phyloP scores from a whole-genome alignment of 371 early-diverging fungal genomes.

The Sporodiniella umbellata region DNA sequence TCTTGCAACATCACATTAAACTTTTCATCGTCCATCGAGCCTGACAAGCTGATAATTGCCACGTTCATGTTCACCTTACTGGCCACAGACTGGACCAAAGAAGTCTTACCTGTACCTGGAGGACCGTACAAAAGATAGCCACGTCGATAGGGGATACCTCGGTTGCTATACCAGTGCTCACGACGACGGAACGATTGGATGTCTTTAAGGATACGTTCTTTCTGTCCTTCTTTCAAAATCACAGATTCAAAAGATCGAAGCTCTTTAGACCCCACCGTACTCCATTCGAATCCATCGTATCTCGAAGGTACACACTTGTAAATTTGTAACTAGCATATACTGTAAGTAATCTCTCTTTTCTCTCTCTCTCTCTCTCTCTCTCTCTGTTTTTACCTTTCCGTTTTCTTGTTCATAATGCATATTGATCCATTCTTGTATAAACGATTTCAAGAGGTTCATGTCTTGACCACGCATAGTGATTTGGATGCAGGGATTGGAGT shows the following conservation, averaged over 20 bases:
- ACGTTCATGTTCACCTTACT: constrained; percentile 41
- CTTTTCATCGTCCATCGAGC: constrained; percentile 29
- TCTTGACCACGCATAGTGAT: constrained; percentile 27
- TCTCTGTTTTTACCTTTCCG: constrained; percentile 31
- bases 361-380: too few relatives aligned
- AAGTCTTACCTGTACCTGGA: constrained; percentile 71
- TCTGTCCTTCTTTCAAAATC: constrained; percentile 34
- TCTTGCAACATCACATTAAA: constrained; percentile 28
- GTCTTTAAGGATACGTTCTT: constrained; percentile 32
- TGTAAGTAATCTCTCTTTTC: too few relatives aligned
- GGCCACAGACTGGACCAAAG: constrained; percentile 62
- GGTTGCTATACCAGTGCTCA: constrained; percentile 75
- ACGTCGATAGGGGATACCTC: constrained; percentile 92
- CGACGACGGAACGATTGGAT: constrained; percentile 33
- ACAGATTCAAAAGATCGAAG: constrained; percentile 32
- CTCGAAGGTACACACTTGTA: constrained; percentile 24
- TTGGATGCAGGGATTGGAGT: constrained; percentile 15
- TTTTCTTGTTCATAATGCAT: constrained; percentile 20
- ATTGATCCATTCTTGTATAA: constrained; percentile 42
- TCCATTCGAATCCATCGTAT: constrained; percentile 25
- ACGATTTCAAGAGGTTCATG: constrained; percentile 11
- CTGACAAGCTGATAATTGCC: constrained; percentile 36
- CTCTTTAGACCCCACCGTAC: constrained; percentile 21
- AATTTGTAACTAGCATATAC: constrained; percentile 29
- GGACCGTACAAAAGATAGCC: constrained; percentile 76